phyloP scores from a whole-genome alignment of 805 yeast species.

The Ogataea saltuana region DNA sequence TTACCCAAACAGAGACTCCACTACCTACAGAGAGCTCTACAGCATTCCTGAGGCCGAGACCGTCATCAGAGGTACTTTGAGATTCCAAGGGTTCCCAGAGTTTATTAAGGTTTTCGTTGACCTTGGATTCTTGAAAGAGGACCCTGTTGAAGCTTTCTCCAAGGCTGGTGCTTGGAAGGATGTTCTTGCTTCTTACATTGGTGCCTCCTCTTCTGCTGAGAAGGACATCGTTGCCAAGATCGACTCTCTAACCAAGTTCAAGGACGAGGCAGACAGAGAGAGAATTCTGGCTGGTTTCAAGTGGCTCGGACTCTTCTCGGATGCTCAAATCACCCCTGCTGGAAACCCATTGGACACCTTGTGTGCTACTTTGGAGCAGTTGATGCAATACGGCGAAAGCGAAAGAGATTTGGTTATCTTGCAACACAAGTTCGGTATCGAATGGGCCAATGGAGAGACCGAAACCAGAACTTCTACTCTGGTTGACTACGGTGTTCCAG shows the following conservation, averaged over 20 bases:
- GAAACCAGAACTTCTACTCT: slow-evolving; percentile 95
- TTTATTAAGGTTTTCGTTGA: slow-evolving; percentile 94
- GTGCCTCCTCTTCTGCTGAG: slow-evolving; percentile 69
- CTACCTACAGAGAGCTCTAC: slow-evolving; percentile 88
- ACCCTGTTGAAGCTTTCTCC: slow-evolving; percentile 58
- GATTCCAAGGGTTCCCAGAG: slow-evolving; percentile 99
- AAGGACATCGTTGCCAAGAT: slow-evolving; percentile 75
- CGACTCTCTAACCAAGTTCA: slow-evolving; percentile 75
- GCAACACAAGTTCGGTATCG: slow-evolving; percentile 97
- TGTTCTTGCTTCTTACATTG: slow-evolving; percentile 74
- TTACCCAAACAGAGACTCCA: slow-evolving; percentile 98
- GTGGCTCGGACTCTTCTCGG: slow-evolving; percentile 93
- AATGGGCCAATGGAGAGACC: slow-evolving; percentile 88
- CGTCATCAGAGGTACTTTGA: slow-evolving; percentile 92
- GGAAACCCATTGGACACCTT: slow-evolving; percentile 94
- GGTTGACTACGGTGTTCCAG: slow-evolving; percentile 89
- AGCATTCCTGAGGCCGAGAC: slow-evolving; percentile 97
- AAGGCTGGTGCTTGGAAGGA: slow-evolving; percentile 78
- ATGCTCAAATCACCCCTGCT: slow-evolving; percentile 74
- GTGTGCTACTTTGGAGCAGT: slow-evolving; percentile 92
- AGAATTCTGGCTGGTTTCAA: slow-evolving; percentile 85
- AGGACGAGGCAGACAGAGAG: slow-evolving; percentile 76
- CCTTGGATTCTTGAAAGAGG: slow-evolving; percentile 87
- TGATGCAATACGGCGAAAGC: slow-evolving; percentile 93
- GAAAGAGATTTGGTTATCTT: slow-evolving; percentile 94